Evolutionary conservation across 2,329 filamentous ascomycete genomes (phyloP), one percentile per base, ranked within the genome.

Genomic region (Aureobasidium sp.): DNA sequence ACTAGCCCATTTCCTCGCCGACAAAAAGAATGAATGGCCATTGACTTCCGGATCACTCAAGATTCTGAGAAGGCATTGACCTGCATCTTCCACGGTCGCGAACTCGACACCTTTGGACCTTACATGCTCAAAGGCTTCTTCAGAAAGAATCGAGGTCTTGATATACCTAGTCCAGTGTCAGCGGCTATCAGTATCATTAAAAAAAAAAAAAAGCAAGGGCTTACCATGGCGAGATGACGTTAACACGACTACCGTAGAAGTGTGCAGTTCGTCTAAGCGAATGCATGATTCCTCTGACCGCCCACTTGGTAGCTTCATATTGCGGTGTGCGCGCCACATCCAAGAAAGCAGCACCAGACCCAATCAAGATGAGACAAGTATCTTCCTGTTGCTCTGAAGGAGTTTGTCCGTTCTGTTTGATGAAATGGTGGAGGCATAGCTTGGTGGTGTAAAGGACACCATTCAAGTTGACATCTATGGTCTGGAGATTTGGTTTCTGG

Each of bases 281-380:
- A 20, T 49, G 39, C 63, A 64, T 62, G 9, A 64, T 42, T 8
- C 49, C 59, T 52, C 63, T 45, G 12, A 62, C 37, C 3, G 42
- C 63, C 34, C 37, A 59, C 29, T 79, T 79, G 76, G 79, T 63
- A 15, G 36, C 47, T n/a, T 27, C 22, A 14, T 61, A 61, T 8
- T 52, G 47, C 3, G 58, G 58, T 79, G 70, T 61, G 69, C 76
- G 74, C 9, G 76, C 76, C 8, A 74, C 75, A 63, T 82, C 80
- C 51, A 80, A 75, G 67, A 75, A 82, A 0, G 74, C 76, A 0
- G 78, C 78, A 68, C 82, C 74, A 61, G 76, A 79, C 4, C 77
- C 77, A 0, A 76, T 80, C 25, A 82, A 76, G 52, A 82, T 78
- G 41, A 82, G 75, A 62, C 78, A 41, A 27, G 51, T 41, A 22